phyloP scores from a whole-genome alignment of 805 yeast species.

The Cyberlindnera americana region DNA sequence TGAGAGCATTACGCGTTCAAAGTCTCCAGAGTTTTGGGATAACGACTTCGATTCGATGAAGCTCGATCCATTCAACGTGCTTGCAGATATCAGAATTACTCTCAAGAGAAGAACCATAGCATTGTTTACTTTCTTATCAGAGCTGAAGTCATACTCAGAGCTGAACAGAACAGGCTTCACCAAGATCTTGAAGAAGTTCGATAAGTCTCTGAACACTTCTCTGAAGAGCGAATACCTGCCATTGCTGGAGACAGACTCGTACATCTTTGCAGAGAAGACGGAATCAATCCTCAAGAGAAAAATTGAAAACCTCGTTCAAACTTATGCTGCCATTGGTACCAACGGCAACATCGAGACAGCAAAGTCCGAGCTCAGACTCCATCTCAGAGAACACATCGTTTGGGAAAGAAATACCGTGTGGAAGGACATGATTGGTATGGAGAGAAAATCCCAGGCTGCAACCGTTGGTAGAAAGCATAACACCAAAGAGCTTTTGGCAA shows the following conservation, averaged over 20 bases:
- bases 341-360: constrained; percentile 42
- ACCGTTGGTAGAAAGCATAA: constrained; percentile 33
- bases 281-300: constrained; percentile 45
- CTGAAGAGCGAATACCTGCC: constrained; percentile 57
- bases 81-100: constrained; percentile 43
- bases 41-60: constrained; percentile 19
- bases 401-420: constrained; percentile 98
- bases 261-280: constrained; percentile 53
- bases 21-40: constrained; percentile 28
- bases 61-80: constrained; percentile 22
- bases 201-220: constrained; percentile 67
- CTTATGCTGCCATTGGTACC: constrained; percentile 53
- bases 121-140: constrained; percentile 71
- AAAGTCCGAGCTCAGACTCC: constrained; percentile 43
- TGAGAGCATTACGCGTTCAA: constrained; percentile 17
- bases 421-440: constrained; percentile 93
- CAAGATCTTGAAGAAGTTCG: constrained; percentile 88
- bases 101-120: constrained; percentile 64
- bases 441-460: constrained; percentile 81
- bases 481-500: constrained; percentile 20
- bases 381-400: constrained; percentile 86
- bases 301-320: constrained; percentile 48
- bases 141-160: constrained; percentile 77
- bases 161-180: constrained; percentile 85
- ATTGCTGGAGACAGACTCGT: constrained; percentile 40